These are phyloP conservation scores for Polysphondylium violaceum DNA, from an alignment of 78 protist genomes.

Conservation along the genomic window DNA sequence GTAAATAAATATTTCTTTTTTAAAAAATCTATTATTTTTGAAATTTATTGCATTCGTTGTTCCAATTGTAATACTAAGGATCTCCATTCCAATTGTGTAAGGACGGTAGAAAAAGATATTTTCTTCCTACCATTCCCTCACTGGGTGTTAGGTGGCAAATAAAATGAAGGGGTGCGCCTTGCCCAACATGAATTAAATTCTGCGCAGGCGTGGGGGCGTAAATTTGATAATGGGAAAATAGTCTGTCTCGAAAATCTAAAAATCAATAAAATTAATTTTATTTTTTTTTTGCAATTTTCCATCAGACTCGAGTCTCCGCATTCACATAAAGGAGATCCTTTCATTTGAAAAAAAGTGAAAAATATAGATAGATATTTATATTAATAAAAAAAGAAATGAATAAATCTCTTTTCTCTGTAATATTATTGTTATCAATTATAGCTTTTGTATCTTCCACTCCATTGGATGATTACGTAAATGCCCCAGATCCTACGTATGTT, in stretches of 20 bases:
- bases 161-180: too few species aligned
- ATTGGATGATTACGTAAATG: slow-evolving; percentile 75
- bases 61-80: too few species aligned
- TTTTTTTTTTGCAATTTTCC: slow-evolving; percentile 6
- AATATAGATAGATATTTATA: not conserved
- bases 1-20: too few species aligned
- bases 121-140: too few species aligned
- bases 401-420: slow-evolving; percentile 2
- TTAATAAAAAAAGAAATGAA: not conserved
- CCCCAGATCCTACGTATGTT: slow-evolving; percentile 52
- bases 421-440: slow-evolving; percentile 1
- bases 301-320: not conserved
- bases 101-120: too few species aligned
- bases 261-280: not conserved
- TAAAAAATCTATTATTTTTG: too few species aligned
- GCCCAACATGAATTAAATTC: too few species aligned
- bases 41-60: too few species aligned
- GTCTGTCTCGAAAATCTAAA: not conserved
- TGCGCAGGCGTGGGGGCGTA: too few species aligned
- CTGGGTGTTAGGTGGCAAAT: too few species aligned
- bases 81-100: too few species aligned
- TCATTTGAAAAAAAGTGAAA: not conserved
- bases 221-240: too few species aligned
- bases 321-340: not conserved
- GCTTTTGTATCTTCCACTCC: slow-evolving; percentile 39